Evolutionary conservation across 306 rosid genomes (phyloP).

Genomic region (Inga oerstediana): DNA sequence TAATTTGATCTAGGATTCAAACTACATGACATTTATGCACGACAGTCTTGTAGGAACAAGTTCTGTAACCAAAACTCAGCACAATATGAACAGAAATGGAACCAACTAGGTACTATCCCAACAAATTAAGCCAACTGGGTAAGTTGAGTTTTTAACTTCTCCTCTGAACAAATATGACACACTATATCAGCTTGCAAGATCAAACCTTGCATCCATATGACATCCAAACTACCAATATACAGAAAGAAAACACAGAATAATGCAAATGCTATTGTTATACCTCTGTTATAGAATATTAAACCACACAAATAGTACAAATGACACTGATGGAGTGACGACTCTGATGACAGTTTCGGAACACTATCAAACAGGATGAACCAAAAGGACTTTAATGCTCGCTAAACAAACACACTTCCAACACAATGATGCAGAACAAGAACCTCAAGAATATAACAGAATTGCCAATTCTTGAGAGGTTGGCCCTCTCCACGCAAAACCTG

Average conservation of each 20-base stretch:
- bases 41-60: neutral
- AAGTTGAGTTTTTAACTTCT: neutral
- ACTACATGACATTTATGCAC: conserved; percentile 1
- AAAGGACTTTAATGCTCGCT: neutral
- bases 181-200: neutral
- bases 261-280: neutral
- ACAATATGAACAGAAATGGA: neutral
- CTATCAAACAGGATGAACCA: neutral
- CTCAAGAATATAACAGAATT: neutral
- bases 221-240: neutral
- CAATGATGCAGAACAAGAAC: neutral
- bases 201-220: neutral
- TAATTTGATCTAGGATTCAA: conserved; percentile 33
- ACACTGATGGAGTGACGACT: neutral
- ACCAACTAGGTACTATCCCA: neutral
- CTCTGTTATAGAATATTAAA: neutral
- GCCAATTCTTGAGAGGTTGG: neutral
- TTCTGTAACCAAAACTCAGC: neutral
- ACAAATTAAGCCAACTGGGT: neutral
- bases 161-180: neutral
- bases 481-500: no score
- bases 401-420: neutral
- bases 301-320: neutral
- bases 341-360: neutral
- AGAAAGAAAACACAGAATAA: neutral